A percentile compares a stretch with the other conserved stretches of the same genome.
phyloP scores from a whole-genome alignment of 306 rosid genomes.

The Cercis canadensis region DNA sequence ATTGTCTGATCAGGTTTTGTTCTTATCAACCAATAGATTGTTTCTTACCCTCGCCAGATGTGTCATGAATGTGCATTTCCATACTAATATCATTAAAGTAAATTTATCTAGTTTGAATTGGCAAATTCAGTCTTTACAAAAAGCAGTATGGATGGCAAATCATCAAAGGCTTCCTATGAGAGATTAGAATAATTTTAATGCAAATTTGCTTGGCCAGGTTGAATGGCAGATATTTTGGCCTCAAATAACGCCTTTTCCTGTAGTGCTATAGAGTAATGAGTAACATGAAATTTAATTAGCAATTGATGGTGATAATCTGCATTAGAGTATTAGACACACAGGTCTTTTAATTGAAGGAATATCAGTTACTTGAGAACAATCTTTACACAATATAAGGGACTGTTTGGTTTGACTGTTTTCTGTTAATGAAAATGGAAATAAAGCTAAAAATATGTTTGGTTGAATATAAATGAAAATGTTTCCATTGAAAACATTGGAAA shows the following conservation, averaged over 20 bases:
- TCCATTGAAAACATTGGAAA: too few relatives aligned
- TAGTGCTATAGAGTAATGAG: background rate
- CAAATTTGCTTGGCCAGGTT: background rate
- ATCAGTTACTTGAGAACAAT: constrained; percentile 5
- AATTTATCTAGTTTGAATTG: background rate
- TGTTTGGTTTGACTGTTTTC: too few relatives aligned
- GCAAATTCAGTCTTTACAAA: background rate
- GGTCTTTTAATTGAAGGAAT: background rate
- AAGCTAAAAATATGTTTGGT: too few relatives aligned
- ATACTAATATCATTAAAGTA: background rate
- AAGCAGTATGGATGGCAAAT: background rate
- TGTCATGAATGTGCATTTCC: background rate
- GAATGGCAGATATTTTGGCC: background rate
- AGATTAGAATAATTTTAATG: background rate
- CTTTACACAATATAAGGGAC: background rate
- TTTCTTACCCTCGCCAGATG: background rate
- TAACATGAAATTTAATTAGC: background rate
- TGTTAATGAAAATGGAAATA: too few relatives aligned
- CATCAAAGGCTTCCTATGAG: background rate
- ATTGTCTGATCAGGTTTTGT: background rate
- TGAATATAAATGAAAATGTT: too few relatives aligned
- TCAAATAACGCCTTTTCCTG: background rate
- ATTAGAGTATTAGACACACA: background rate
- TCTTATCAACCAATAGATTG: background rate
- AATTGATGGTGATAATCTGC: constrained; percentile 28